Percentiles rank a stretch among this genome's conserved stretches.
phyloP scores from a whole-genome alignment of 345 rosid genomes.

The Linum trigynum region DNA sequence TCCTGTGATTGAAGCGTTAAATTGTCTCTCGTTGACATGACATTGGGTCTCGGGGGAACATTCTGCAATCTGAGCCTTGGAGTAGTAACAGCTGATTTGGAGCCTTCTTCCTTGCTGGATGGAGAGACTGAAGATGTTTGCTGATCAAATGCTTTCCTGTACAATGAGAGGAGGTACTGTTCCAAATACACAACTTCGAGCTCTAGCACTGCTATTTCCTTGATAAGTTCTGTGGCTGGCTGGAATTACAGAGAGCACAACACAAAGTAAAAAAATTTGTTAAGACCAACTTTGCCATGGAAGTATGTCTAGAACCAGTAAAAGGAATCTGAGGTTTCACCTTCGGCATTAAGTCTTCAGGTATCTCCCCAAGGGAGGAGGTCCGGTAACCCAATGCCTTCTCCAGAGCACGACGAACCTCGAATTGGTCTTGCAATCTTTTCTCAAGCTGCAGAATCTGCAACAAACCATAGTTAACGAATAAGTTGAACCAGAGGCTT shows the following conservation, averaged over 20 bases:
- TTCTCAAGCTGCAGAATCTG: conserved; percentile 82
- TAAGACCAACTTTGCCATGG: not conserved
- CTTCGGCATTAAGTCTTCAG: conserved; percentile 49
- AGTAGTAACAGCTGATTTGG: conserved; percentile 38
- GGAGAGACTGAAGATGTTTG: conserved; percentile 43
- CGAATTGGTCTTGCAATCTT: conserved; percentile 67
- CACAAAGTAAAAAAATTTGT: conserved; percentile 2
- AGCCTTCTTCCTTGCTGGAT: conserved; percentile 34
- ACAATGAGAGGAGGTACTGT: conserved; percentile 80
- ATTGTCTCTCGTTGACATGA: conserved; percentile 32
- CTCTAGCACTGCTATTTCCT: conserved; percentile 78
- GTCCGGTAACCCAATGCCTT: conserved; percentile 68
- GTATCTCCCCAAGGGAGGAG: conserved; percentile 27
- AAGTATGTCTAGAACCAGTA: conserved; percentile 4
- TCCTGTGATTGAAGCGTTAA: conserved; percentile 30
- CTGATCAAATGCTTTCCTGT: conserved; percentile 80
- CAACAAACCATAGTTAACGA: not conserved
- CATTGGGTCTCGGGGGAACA: conserved; percentile 29
- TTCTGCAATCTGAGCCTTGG: conserved; percentile 33
- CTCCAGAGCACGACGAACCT: conserved; percentile 66
- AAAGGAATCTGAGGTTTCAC: conserved; percentile 25
- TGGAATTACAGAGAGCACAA: conserved; percentile 19
- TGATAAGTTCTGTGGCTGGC: conserved; percentile 78
- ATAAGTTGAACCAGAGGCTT: not conserved
- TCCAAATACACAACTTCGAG: conserved; percentile 86